phyloP scores from a whole-genome alignment of 768 basidiomycete species.

The Tylopilus balloui region DNA sequence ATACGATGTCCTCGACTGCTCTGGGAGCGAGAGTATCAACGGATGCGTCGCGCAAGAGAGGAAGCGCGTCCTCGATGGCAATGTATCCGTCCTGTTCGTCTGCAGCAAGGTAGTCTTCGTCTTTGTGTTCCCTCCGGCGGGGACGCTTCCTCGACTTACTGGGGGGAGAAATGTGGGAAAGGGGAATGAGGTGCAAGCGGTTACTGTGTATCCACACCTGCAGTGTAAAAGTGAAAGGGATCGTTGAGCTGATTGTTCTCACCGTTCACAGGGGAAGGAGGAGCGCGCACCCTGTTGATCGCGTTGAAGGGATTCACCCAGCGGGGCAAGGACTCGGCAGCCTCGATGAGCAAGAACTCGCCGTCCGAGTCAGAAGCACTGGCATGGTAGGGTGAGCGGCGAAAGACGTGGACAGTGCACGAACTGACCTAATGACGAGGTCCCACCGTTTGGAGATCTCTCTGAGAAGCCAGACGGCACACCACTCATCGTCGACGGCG shows the following conservation, averaged over 20 bases:
- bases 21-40: constrained; percentile 56
- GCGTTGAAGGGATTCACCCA: constrained; percentile 94
- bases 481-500: constrained; percentile 98
- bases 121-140: constrained; percentile 43
- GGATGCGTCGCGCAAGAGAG: constrained; percentile 50
- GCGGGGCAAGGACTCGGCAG: constrained; percentile 79
- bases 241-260: constrained; percentile 32
- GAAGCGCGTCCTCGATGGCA: constrained; percentile 56
- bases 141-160: constrained; percentile 51
- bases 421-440: constrained; percentile 66
- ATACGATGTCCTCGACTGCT: constrained; percentile 61
- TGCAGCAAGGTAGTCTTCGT: constrained; percentile 40
- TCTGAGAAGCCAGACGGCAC: constrained; percentile 81
- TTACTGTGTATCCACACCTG: constrained; percentile 90
- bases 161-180: constrained; percentile 65
- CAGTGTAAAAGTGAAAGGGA: constrained; percentile 26
- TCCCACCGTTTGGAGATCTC: constrained; percentile 79
- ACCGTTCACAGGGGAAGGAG: constrained; percentile 26
- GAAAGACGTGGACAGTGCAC: neutral
- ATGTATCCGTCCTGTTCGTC: constrained; percentile 51
- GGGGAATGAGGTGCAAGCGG: constrained; percentile 82
- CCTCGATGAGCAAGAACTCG: constrained; percentile 94
- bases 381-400: neutral
- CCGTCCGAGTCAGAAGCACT: constrained; percentile 84
- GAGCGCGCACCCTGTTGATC: constrained; percentile 79